phyloP scores from a whole-genome alignment of 2,329 filamentous ascomycete genomes.

The Pseudogymnoascus sp. region DNA sequence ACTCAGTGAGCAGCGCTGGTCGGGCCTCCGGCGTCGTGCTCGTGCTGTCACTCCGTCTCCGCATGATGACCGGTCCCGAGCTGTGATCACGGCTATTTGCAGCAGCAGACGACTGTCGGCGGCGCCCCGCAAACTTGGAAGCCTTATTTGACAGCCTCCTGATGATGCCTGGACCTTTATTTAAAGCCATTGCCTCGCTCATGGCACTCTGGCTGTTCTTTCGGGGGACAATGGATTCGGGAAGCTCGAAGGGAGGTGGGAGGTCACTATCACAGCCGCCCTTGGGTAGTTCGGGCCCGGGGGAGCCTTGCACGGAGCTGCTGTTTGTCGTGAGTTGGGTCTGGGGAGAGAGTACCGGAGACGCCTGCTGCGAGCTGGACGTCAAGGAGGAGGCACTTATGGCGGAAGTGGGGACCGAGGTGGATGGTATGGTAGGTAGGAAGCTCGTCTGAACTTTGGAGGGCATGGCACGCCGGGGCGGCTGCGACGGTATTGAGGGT shows the following conservation, averaged over 20 bases:
- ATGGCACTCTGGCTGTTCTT: slow-evolving; percentile 57
- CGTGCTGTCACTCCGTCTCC: slow-evolving; percentile 84
- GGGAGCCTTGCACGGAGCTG: slow-evolving; percentile 60
- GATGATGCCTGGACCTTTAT: slow-evolving; percentile 63
- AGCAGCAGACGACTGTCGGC: slow-evolving; percentile 71
- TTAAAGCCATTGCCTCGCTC: slow-evolving; percentile 50
- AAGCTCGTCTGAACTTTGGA: slow-evolving; percentile 28
- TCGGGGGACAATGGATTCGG: slow-evolving; percentile 58
- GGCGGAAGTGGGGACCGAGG: slow-evolving; percentile 43
- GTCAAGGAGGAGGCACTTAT: slow-evolving; percentile 48
- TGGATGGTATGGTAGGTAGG: slow-evolving; percentile 25
- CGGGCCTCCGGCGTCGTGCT: slow-evolving; percentile 52
- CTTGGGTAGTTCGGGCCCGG: slow-evolving; percentile 29
- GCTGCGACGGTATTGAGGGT: slow-evolving; percentile 15
- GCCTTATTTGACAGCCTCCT: slow-evolving; percentile 79
- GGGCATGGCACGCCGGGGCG: slow-evolving; percentile 20
- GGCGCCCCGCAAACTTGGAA: slow-evolving; percentile 57
- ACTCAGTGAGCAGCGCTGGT: slow-evolving; percentile 40
- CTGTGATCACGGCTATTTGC: slow-evolving; percentile 77
- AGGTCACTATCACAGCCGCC: slow-evolving; percentile 47
- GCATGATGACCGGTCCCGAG: slow-evolving; percentile 79
- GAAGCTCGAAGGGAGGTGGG: slow-evolving; percentile 58
- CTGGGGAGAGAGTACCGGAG: slow-evolving; percentile 51
- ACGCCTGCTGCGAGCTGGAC: slow-evolving; percentile 48
- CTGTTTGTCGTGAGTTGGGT: slow-evolving; percentile 45